Evolutionary conservation across 1,139 yeast species (phyloP).

Genomic region (Kodamaea alishanica): DNA sequence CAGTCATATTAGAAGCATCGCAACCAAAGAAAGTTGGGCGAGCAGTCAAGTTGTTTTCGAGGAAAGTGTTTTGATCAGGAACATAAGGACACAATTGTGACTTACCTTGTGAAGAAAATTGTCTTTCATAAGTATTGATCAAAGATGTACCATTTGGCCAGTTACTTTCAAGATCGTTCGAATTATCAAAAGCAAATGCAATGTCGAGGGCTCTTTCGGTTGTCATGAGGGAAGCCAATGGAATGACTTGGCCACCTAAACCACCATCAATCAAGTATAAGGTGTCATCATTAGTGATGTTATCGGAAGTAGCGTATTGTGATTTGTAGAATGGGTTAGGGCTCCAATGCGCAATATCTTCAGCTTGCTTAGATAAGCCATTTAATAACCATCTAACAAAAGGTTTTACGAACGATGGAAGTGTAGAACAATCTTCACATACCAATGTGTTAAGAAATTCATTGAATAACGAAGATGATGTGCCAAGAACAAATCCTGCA

Average conservation of each 20-base stretch:
- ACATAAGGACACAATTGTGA: conserved; percentile 78
- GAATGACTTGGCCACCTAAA: conserved; percentile 36
- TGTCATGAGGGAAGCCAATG: conserved; percentile 34
- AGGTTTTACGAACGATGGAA: conserved; percentile 46
- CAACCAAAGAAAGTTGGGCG: conserved; percentile 87
- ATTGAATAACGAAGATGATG: conserved; percentile 77
- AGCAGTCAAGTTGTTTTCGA: conserved; percentile 49
- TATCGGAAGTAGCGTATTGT: conserved; percentile 29
- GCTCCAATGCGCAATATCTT: conserved; percentile 38
- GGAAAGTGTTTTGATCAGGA: conserved; percentile 67
- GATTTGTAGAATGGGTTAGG: conserved; percentile 55
- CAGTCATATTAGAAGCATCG: conserved; percentile 61
- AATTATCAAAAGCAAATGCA: conserved; percentile 37
- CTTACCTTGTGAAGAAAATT: conserved; percentile 59
- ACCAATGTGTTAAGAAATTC: conserved; percentile 61
- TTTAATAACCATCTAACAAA: conserved; percentile 43
- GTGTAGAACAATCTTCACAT: conserved; percentile 42
- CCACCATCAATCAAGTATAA: conserved; percentile 44
- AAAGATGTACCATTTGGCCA: conserved; percentile 45
- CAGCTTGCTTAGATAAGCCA: conserved; percentile 37
- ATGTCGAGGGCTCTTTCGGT: conserved; percentile 35
- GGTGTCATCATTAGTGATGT: conserved; percentile 29
- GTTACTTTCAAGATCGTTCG: conserved; percentile 35
- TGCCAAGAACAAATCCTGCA: conserved; percentile 73
- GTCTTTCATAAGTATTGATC: conserved; percentile 59